Evolutionary conservation across 202 grass and related monocot species (phyloP).

Genomic region (Hordeum pubiflorum): DNA sequence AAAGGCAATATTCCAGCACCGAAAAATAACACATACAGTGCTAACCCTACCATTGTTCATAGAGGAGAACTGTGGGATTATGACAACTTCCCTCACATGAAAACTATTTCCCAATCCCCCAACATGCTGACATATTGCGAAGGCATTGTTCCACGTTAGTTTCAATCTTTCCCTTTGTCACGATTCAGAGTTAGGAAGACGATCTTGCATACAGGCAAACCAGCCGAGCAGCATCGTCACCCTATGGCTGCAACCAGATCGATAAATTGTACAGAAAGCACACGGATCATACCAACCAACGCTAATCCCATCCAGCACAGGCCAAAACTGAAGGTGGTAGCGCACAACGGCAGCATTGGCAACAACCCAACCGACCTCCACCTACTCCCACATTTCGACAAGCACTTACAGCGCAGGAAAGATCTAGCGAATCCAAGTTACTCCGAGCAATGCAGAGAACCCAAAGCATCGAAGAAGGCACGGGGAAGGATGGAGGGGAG

Average conservation of each 20-base stretch:
- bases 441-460: not conserved
- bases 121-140: not conserved
- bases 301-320: not conserved
- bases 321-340: not conserved
- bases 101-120: not conserved
- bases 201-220: not conserved
- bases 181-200: not conserved
- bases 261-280: not conserved
- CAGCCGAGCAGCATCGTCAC: not conserved
- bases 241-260: not conserved
- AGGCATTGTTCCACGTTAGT: not conserved
- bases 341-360: not conserved
- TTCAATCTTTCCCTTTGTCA: not conserved
- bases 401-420: not conserved
- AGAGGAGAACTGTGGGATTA: not conserved
- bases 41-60: not conserved
- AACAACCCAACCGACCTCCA: not conserved
- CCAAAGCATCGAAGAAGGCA: not conserved
- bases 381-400: conserved; percentile 28
- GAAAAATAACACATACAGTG: not conserved
- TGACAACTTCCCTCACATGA: not conserved
- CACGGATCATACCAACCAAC: not conserved
- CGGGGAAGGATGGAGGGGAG: not conserved
- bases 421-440: conserved; percentile 8
- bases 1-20: not conserved